Evolutionary conservation across 805 yeast genomes (phyloP).

Genomic region (Kluyveromyces aestuarii): DNA sequence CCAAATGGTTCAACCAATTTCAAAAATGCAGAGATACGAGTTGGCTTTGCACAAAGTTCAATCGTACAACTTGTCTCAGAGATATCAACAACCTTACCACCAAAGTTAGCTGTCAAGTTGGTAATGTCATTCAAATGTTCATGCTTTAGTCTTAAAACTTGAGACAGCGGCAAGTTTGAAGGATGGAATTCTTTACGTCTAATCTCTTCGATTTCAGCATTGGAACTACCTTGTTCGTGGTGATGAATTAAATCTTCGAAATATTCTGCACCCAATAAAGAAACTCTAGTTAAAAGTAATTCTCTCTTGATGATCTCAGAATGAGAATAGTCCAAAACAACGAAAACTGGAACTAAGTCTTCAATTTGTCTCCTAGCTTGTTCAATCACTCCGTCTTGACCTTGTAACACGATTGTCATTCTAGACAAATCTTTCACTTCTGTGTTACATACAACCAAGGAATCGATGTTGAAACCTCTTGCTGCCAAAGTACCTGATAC

Average conservation of each 20-base stretch:
- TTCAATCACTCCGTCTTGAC: conserved; percentile 93
- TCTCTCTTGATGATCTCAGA: conserved; percentile 89
- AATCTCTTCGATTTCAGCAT: conserved; percentile 22
- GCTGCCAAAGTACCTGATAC: conserved; percentile 96
- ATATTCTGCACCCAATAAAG: conserved; percentile 95
- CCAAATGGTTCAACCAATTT: conserved; percentile 93
- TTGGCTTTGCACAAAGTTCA: conserved; percentile 90
- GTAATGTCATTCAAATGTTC: conserved; percentile 79
- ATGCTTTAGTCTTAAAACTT: conserved; percentile 90
- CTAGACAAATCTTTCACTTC: conserved; percentile 92
- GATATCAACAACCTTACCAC: conserved; percentile 88
- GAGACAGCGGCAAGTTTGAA: conserved; percentile 78
- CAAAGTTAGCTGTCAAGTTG: conserved; percentile 74
- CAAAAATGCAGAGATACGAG: conserved; percentile 77
- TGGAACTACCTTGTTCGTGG: conserved; percentile 41
- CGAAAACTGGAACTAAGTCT: conserved; percentile 96
- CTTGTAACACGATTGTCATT: conserved; percentile 92
- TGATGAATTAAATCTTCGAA: conserved; percentile 89
- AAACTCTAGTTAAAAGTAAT: conserved; percentile 81
- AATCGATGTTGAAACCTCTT: conserved; percentile 96
- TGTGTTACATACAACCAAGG: conserved; percentile 92
- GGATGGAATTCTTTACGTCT: conserved; percentile 62
- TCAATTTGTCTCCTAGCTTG: conserved; percentile 98
- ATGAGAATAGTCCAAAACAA: conserved; percentile 88
- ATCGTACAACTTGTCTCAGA: conserved; percentile 90